These are phyloP conservation scores for Apiotrichum siamense DNA, from an alignment of 1,284 basidiomycete species.

Conservation along the genomic window DNA sequence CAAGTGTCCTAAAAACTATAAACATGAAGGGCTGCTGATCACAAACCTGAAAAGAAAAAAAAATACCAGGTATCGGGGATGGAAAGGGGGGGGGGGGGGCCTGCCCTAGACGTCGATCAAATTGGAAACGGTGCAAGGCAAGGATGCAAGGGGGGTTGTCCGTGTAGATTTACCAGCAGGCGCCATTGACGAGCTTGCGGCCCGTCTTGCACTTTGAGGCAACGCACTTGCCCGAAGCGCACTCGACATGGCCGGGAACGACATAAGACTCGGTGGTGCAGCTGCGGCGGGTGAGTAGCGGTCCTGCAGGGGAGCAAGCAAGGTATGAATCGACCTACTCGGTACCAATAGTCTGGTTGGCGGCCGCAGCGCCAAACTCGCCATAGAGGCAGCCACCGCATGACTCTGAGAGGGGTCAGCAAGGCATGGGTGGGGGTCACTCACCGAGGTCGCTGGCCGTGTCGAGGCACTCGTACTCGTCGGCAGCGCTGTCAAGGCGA, in stretches of 20 bases:
- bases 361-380: neutral
- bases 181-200: slow-evolving; percentile 3
- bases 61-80: no score
- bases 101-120: neutral
- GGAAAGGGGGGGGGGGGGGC: no score
- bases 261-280: slow-evolving; percentile 12
- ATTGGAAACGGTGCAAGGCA: no score
- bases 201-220: slow-evolving; percentile 7
- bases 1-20: no score
- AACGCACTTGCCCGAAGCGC: slow-evolving; percentile 10
- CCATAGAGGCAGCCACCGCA: slow-evolving; percentile 13
- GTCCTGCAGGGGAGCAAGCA: no score
- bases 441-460: neutral
- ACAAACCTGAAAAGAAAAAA: no score
- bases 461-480: slow-evolving; percentile 4
- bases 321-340: no score
- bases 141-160: neutral
- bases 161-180: slow-evolving; percentile 1
- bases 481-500: neutral
- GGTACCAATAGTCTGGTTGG: slow-evolving; percentile 2
- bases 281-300: no score
- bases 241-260: slow-evolving; percentile 13
- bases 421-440: no score
- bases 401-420: neutral
- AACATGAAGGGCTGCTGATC: no score